Evolutionary conservation across 139 green algal species (phyloP), one percentile per base, ranked within the genome.

Genomic region (Closterium sp.): DNA sequence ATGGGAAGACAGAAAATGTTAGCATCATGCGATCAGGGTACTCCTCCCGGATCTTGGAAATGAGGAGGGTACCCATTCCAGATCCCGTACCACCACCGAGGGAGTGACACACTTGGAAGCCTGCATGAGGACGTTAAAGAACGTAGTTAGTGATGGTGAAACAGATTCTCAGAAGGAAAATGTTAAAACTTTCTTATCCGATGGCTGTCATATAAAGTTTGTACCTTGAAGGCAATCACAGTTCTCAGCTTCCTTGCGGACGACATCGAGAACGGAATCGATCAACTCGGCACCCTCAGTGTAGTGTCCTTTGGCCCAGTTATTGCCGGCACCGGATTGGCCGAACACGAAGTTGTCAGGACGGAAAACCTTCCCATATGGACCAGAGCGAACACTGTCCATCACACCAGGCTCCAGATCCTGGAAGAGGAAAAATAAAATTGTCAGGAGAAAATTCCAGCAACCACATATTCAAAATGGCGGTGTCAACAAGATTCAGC

Each of bases 281-380:
- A 99, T 99, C 34, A 99, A 94, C 96, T 99, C 98, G 91, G 97
- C 97, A 91, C 97, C 97, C 96, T 99, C 97, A 12, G 97, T 99
- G 97, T 99, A 99, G 96, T 99, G 97, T n/a, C 97, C 97, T 96
- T 99, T 99, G 89, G 97, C 97, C 97, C 97, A 99, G 97, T 99
- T 99, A 96, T 99, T 99, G 36, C 97, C 97, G 33, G 98, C 98
- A 32, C 97, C 97, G 88, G 96, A 98, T 96, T 99, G 97, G 38
- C 98, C 97, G 89, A 99, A 99, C 12, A 99, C 96, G 92, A 99
- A 99, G 96, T 99, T 99, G 95, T 99, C 98, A 12, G 98, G 98
- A 91, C 97, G 95, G 96, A 98, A 98, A 88, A 98, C 97, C 95
- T 99, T 98, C 91, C 98, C 98, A 92, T 97, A 99, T 34, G 98